A percentile compares a stretch with the other conserved stretches of the same genome.
Conservation (phyloP, 352 stramenopile genomes). For the Globisporangium acanthophoron region DNA sequence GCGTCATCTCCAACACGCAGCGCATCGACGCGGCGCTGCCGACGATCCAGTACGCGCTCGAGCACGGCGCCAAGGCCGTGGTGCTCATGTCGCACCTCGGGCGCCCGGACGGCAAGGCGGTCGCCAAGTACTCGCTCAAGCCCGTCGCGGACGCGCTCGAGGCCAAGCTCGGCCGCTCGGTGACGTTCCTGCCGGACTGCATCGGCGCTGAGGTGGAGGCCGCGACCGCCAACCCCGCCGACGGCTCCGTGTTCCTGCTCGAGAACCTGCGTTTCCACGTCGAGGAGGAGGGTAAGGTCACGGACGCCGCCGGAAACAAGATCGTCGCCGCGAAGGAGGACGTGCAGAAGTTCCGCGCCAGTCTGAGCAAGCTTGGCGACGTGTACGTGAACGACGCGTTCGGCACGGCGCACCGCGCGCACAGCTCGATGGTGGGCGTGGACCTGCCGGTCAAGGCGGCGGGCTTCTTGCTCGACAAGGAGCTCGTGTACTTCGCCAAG, state of each 20-base stretch:
- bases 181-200: constrained; percentile 95
- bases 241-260: constrained; percentile 92
- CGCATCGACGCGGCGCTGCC: constrained; percentile 96
- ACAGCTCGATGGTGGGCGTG: constrained; percentile 98
- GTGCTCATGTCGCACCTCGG: constrained; percentile 99
- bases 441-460: constrained; percentile 83
- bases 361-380: constrained; percentile 89
- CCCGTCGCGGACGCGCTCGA: constrained; percentile 92
- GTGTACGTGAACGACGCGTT: constrained; percentile 99
- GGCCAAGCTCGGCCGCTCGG: constrained; percentile 87
- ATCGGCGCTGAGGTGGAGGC: constrained; percentile 90
- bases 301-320: constrained; percentile 79
- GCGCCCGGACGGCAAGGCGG: constrained; percentile 92
- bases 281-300: constrained; percentile 93
- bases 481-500: constrained; percentile 99
- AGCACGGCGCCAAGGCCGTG: constrained; percentile 96
- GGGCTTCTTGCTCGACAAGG: constrained; percentile 99
- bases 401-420: constrained; percentile 95
- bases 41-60: constrained; percentile 96
- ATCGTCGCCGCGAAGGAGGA: constrained; percentile 91
- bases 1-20: constrained; percentile 97
- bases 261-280: constrained; percentile 99
- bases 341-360: constrained; percentile 89
- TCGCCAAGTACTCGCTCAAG: constrained; percentile 94
- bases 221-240: constrained; percentile 54